Percentiles rank a stretch among this genome's conserved stretches.
phyloP scores from a whole-genome alignment of 352 stramenopile genomes.

The Phytophthora melonis region DNA sequence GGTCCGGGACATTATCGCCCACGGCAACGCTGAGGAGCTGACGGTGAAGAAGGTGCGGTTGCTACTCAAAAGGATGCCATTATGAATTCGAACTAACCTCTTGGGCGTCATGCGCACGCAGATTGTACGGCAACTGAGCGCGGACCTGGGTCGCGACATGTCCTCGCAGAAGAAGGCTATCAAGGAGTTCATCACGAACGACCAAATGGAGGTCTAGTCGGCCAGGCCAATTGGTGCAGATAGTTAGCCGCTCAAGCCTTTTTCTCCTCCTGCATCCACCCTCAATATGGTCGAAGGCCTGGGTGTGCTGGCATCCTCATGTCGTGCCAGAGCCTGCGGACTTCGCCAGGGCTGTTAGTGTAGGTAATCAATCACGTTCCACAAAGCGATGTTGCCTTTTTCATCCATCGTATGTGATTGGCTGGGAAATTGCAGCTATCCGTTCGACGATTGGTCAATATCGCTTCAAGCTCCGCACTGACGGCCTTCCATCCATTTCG shows the following conservation, averaged over 20 bases:
- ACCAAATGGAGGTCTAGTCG: slow-evolving; percentile 33
- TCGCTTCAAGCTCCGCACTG: not conserved
- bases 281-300: not conserved
- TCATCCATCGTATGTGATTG: not conserved
- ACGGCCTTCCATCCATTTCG: slow-evolving; percentile 56
- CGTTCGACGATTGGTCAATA: slow-evolving; percentile 7
- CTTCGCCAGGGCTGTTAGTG: not conserved
- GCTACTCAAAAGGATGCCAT: not conserved
- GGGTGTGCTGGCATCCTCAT: not conserved
- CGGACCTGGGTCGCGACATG: slow-evolving; percentile 73
- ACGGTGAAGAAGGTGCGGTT: slow-evolving; percentile 83
- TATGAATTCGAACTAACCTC: slow-evolving; percentile 4
- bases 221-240: not conserved
- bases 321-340: not conserved
- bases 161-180: slow-evolving; percentile 80
- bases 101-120: slow-evolving; percentile 24
- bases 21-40: slow-evolving; percentile 79
- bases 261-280: not conserved
- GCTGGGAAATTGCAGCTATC: slow-evolving; percentile 10
- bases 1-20: slow-evolving; percentile 81
- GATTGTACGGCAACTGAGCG: slow-evolving; percentile 79
- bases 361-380: not conserved
- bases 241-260: slow-evolving; percentile 2
- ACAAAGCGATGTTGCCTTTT: slow-evolving; percentile 13
- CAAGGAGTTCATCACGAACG: slow-evolving; percentile 80